Evolutionary conservation across 2,329 filamentous ascomycete species (phyloP), one percentile per base, ranked within the genome.

Genomic region (Verticillium nubilum): DNA sequence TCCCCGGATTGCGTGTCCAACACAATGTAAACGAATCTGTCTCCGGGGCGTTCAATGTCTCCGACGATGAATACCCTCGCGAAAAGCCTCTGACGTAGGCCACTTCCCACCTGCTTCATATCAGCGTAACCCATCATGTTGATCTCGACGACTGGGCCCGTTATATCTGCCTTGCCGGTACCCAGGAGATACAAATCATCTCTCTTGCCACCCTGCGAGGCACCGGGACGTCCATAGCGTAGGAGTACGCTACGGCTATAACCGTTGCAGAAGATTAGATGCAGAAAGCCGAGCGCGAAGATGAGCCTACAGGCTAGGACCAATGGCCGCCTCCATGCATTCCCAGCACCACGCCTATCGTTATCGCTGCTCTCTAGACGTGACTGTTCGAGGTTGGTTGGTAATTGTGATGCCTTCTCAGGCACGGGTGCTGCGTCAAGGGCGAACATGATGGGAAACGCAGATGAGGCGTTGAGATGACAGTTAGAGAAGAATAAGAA

Each of bases 41-140:
- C 87, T 25, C 80, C 77, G 0, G 86, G 81, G 19, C 85, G 82
- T 29, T 82, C 76, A 0, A 86, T 74, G 68, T 89, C 86, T 58
- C 89, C 92, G 57, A 97, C 78, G 65, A 97, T 94, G 74, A 97
- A 97, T 29, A 93, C 88, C 59, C 93, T 87, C 17, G 91, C 91
- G 74, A 93, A 93, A 25, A 97, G 79, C 59, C 93, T 84, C 75
- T 97, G 93, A 52, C 92, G 87, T 54, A 97, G 77, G 27, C 93
- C 93, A 5, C 86, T 86, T 53, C 93, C 93, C n/a, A 90, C 75
- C 74, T 97, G 93, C 52, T 83, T 84, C 15, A 86, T 78, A 70
- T 91, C 86, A 28, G 92, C 92, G 76, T 96, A 96, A 62, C 93
- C 93, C 81, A 93, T 95, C 73, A 97, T 84, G 69, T 91, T 92